Base-by-base conservation (phyloP, 441 rosid species). In the Croton laevigatus region DNA sequence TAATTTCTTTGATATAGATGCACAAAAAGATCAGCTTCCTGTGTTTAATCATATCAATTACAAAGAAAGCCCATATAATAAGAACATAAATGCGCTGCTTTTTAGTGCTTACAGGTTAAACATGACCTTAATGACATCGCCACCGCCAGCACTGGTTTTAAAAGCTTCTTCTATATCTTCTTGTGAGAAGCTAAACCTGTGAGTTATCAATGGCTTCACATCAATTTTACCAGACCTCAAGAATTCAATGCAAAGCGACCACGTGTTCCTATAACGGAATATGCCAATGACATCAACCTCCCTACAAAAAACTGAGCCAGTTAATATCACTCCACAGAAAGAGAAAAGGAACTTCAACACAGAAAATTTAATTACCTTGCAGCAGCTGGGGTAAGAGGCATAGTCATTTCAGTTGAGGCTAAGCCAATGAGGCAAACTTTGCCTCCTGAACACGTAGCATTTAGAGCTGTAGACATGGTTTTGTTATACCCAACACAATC, bases 381-480 rank as follows among this genome's bases (percentile, higher is more conserved):
- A 55, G 96, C 91, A n/a, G 97, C 90, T 37, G 97, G 87, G 62
- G 97, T 89, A 48, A 91, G 94, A 51, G 86, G 95, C 38, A 88
- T 80, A 55, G 91, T 94, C 90, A 90, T 89, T 66, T 87, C 79
- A 3, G 66, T 73, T 51, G 82, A 93, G 23, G 91, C 98, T 88
- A 89, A 74, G 65, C 97, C 97, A 0, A 93, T 88, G 14, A 91
- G 93, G 81, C 98, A 91, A 58, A 91, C 93, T 80, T 86, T 93
- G 71, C 97, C 93, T 0, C 91, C 97, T 8, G 87, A 55, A 57
- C 81, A 46, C 52, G 97, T 86, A 59, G 97, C 94, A 55, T 73
- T 72, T 72, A 89, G 79, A 55, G 98, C 89, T 0, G 97, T 90
- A 3, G 90, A 77, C 93, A 87, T 90, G 19, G 97, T 91, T 80